Evolutionary conservation across 1,284 basidiomycete species (phyloP).

Genomic region (Heterobasidion occidentale): DNA sequence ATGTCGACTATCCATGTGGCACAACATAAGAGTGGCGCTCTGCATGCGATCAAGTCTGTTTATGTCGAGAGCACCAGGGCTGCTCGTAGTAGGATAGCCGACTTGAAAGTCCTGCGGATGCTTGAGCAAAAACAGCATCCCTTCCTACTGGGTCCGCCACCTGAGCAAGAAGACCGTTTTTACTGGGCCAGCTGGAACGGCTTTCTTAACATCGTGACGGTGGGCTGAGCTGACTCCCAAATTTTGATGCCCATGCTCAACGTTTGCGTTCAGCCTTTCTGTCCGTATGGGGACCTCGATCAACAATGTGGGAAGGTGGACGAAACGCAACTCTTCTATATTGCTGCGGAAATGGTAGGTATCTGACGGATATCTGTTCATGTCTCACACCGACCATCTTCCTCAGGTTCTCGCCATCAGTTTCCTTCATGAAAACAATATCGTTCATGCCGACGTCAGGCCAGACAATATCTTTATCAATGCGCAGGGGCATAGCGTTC

Average conservation of each 20-base stretch:
- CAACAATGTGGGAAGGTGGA: slow-evolving; percentile 7
- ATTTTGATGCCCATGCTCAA: background rate
- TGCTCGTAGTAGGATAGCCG: background rate
- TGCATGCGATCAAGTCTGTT: background rate
- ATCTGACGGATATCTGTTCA: background rate
- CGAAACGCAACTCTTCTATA: slow-evolving; percentile 6
- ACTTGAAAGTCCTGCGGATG: background rate
- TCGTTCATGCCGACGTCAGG: slow-evolving; percentile 46
- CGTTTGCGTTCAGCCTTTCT: slow-evolving; percentile 11
- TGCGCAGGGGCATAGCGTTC: slow-evolving; percentile 53
- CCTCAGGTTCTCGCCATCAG: slow-evolving; percentile 17
- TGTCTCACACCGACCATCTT: too few species aligned
- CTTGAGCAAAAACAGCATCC: background rate
- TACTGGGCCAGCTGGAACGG: slow-evolving; percentile 3
- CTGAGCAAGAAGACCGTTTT: background rate
- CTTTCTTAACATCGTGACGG: slow-evolving; percentile 17
- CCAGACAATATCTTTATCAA: slow-evolving; percentile 63
- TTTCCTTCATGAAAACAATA: slow-evolving; percentile 17
- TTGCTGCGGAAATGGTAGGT: slow-evolving; percentile 15
- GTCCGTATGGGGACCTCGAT: slow-evolving; percentile 16
- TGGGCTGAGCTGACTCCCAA: slow-evolving; percentile 1
- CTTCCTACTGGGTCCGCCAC: background rate
- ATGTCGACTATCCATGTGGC: background rate
- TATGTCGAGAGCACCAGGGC: background rate
- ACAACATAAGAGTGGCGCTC: background rate